phyloP scores from a whole-genome alignment of 352 stramenopile species.

The Globisporangium canariense region DNA sequence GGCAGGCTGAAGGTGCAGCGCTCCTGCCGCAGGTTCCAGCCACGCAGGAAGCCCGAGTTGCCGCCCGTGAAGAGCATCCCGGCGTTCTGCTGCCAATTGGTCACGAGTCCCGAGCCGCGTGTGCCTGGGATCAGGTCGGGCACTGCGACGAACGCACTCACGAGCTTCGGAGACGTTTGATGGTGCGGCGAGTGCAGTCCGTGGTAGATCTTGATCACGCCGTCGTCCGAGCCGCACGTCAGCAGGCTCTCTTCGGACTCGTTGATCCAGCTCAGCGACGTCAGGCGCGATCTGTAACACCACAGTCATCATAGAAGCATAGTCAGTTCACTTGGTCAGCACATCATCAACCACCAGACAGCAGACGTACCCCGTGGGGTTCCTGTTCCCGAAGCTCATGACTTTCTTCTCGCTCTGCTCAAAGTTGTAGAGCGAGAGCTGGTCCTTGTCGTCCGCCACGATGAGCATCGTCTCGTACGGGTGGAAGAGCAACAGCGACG shows the following conservation, averaged over 20 bases:
- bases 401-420: constrained; percentile 86
- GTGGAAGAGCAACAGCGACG: constrained; percentile 95
- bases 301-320: background rate
- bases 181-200: constrained; percentile 57
- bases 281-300: constrained; percentile 80
- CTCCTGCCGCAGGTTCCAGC: constrained; percentile 95
- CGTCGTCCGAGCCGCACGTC: constrained; percentile 95
- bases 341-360: background rate
- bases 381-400: constrained; percentile 82
- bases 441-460: constrained; percentile 93
- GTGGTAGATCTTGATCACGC: constrained; percentile 95
- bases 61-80: constrained; percentile 92
- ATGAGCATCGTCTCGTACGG: constrained; percentile 93
- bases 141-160: constrained; percentile 92
- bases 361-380: constrained; percentile 62
- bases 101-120: constrained; percentile 92
- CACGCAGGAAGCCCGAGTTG: constrained; percentile 88
- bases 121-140: constrained; percentile 90
- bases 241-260: constrained; percentile 91
- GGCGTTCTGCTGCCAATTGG: constrained; percentile 93
- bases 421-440: constrained; percentile 95
- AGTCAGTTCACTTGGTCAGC: too few species aligned
- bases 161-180: constrained; percentile 58
- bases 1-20: constrained; percentile 78
- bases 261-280: constrained; percentile 97